phyloP scores from a whole-genome alignment of 1,284 basidiomycete genomes.

The Moesziomyces sp. region DNA sequence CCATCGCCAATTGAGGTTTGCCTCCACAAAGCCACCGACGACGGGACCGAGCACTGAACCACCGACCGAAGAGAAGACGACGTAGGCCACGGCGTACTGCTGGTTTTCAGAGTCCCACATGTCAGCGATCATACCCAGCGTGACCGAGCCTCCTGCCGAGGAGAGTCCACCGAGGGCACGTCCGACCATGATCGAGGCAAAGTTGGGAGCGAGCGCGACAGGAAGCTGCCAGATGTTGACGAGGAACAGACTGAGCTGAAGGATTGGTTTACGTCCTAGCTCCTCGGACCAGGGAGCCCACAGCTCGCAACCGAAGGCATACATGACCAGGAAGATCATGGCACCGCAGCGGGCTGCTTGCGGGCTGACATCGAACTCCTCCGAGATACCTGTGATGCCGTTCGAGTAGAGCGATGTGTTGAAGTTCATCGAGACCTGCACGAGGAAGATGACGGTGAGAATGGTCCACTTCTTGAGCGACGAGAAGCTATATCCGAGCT shows the following conservation, averaged over 20 bases:
- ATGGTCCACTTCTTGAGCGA: conserved; percentile 68
- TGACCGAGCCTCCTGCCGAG: conserved; percentile 69
- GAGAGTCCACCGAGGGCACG: conserved; percentile 67
- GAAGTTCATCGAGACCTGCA: conserved; percentile 68
- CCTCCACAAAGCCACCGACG: conserved; percentile 56
- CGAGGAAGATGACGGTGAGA: conserved; percentile 67
- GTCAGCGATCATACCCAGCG: conserved; percentile 67
- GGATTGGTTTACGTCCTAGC: conserved; percentile 63
- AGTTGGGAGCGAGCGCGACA: conserved; percentile 60
- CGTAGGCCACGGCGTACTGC: conserved; percentile 65
- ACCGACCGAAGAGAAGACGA: conserved; percentile 67
- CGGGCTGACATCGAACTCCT: conserved; percentile 65
- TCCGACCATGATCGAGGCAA: conserved; percentile 65
- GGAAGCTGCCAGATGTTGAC: conserved; percentile 67
- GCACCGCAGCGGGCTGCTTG: conserved; percentile 67
- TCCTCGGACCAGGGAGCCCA: conserved; percentile 68
- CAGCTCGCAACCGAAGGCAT: conserved; percentile 67
- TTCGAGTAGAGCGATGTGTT: conserved; percentile 68
- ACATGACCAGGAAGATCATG: conserved; percentile 69
- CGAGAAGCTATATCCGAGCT: conserved; percentile 59
- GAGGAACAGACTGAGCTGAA: conserved; percentile 63
- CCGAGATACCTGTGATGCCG: conserved; percentile 55
- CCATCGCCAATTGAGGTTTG: conserved; percentile 57
- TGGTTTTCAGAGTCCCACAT: conserved; percentile 66
- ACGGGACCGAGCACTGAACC: conserved; percentile 67